Evolutionary conservation across 1,284 basidiomycete species (phyloP).

Genomic region (Inonotus hispidus): DNA sequence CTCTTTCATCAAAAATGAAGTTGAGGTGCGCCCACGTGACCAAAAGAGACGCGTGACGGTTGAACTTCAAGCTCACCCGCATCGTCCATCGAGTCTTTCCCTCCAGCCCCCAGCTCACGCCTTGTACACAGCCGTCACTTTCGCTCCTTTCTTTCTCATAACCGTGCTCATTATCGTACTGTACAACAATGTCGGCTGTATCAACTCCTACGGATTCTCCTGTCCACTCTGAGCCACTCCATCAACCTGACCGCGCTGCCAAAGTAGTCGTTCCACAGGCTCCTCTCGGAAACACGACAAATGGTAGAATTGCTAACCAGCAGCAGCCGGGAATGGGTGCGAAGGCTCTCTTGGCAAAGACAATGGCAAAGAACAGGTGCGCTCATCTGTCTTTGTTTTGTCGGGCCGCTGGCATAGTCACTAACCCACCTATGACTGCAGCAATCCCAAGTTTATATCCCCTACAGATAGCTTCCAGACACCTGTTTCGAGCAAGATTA

Average conservation of each 20-base stretch:
- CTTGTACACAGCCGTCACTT: background rate
- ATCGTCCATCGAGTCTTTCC: too few relatives aligned
- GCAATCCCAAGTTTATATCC: slow-evolving; percentile 79
- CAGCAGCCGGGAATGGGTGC: slow-evolving; percentile 69
- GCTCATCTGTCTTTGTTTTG: slow-evolving; percentile 30
- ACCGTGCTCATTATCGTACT: background rate
- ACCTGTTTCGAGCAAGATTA: slow-evolving; percentile 85
- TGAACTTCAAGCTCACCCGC: background rate
- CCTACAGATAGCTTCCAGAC: slow-evolving; percentile 93
- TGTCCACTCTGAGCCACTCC: slow-evolving; percentile 65
- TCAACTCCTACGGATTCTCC: slow-evolving; percentile 63
- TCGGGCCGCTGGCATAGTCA: background rate
- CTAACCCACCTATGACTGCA: slow-evolving; percentile 27
- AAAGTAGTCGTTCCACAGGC: slow-evolving; percentile 74
- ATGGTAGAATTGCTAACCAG: slow-evolving; percentile 39
- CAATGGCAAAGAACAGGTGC: slow-evolving; percentile 77
- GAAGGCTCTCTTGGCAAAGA: slow-evolving; percentile 84
- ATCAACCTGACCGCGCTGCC: slow-evolving; percentile 78
- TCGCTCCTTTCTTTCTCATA: background rate
- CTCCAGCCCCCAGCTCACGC: background rate
- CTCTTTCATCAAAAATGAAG: background rate
- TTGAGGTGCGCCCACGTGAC: slow-evolving; percentile 13
- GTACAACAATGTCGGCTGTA: slow-evolving; percentile 48
- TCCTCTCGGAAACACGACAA: slow-evolving; percentile 64
- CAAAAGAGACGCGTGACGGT: background rate